phyloP scores from a whole-genome alignment of 495 filamentous ascomycete species.

The Penicillium argentinense region DNA sequence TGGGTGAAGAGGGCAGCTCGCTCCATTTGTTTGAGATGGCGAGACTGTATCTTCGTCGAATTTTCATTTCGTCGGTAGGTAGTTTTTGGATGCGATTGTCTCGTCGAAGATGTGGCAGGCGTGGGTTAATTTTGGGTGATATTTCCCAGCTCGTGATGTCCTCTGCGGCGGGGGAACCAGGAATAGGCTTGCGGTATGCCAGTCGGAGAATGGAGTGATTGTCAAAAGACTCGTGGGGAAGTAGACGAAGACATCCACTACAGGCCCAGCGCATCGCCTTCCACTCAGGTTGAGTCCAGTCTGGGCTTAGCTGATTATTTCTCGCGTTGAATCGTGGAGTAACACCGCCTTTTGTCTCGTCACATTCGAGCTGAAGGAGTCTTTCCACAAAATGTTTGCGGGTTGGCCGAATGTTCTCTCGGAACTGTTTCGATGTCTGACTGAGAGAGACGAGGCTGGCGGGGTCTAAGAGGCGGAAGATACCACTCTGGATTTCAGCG shows the following conservation, averaged over 20 bases:
- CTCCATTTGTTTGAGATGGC: background rate
- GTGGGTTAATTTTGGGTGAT: background rate
- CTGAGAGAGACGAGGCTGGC: constrained; percentile 9
- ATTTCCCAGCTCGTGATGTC: constrained; percentile 9
- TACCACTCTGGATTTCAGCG: constrained; percentile 4
- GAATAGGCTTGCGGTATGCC: constrained; percentile 11
- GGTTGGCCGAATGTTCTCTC: constrained; percentile 4
- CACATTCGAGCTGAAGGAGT: constrained; percentile 12
- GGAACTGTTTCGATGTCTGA: constrained; percentile 11
- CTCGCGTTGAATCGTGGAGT: background rate
- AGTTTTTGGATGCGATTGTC: background rate
- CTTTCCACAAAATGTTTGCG: constrained; percentile 10
- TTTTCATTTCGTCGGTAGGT: background rate
- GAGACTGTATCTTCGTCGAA: background rate
- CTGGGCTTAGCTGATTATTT: background rate
- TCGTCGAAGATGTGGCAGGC: background rate
- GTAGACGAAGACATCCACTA: constrained; percentile 9
- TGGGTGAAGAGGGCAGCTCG: background rate
- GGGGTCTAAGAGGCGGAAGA: constrained; percentile 14
- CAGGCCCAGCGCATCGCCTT: constrained; percentile 13
- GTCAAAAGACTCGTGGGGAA: constrained; percentile 6
- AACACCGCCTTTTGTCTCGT: constrained; percentile 1
- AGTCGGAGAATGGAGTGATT: constrained; percentile 7
- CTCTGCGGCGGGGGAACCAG: constrained; percentile 4
- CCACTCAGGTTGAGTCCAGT: constrained; percentile 7